These are phyloP conservation scores for Clavariopsis aquatica DNA, from an alignment of 495 filamentous ascomycete genomes.

Conservation along the genomic window DNA sequence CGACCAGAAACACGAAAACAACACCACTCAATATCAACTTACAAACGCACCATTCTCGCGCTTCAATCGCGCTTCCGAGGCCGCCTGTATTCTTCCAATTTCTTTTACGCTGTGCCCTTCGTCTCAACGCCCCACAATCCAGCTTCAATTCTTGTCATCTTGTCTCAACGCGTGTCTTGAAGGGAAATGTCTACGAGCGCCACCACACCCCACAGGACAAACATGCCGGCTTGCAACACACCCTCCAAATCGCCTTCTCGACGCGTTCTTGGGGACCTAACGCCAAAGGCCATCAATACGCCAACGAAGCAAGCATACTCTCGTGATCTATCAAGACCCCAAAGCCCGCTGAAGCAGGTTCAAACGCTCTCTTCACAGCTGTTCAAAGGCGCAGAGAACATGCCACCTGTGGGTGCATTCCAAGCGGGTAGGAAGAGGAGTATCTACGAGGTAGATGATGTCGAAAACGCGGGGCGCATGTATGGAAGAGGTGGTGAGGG, in stretches of 20 bases:
- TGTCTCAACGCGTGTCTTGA: conserved; percentile 28
- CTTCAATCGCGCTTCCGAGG: background rate
- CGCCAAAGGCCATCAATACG: conserved; percentile 34
- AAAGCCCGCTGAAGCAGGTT: conserved; percentile 39
- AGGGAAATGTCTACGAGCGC: conserved; percentile 9
- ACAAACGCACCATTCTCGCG: background rate
- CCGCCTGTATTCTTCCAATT: background rate
- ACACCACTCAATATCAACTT: background rate
- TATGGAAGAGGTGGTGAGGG: conserved; percentile 12
- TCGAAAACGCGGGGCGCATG: conserved; percentile 8
- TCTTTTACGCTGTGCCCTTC: background rate
- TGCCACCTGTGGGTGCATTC: background rate
- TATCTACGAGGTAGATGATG: conserved; percentile 35
- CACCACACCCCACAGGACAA: conserved; percentile 17
- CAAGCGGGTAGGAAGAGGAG: conserved; percentile 28
- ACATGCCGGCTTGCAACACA: conserved; percentile 12
- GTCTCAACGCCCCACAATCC: conserved; percentile 2
- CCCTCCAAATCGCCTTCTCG: conserved; percentile 26
- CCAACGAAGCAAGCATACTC: conserved; percentile 22
- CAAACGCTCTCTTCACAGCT: conserved; percentile 29
- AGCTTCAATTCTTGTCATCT: background rate
- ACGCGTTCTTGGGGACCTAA: conserved; percentile 37
- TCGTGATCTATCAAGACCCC: conserved; percentile 12
- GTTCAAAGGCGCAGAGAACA: conserved; percentile 24
- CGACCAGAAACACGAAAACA: conserved; percentile 5